Conservation (phyloP, 169 alveolate genomes). For the Neospora caninum region DNA sequence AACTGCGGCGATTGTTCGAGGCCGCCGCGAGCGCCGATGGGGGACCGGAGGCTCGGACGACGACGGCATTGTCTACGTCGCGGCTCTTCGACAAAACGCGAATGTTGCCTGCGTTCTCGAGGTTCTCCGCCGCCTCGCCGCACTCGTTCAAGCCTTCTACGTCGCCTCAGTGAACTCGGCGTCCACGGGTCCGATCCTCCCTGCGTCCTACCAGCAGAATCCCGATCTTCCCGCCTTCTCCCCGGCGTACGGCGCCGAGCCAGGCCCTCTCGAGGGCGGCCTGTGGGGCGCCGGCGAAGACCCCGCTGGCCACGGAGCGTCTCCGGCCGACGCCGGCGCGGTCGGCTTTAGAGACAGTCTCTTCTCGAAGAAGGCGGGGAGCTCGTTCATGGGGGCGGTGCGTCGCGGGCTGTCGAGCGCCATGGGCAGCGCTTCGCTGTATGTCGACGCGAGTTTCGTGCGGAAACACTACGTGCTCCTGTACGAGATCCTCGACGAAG, state of each 20-base stretch:
- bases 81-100: constrained; percentile 22
- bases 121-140: constrained; percentile 16
- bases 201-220: not conserved
- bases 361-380: not conserved
- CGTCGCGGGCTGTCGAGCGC: not conserved
- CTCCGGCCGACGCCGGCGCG: not conserved
- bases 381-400: constrained; percentile 10
- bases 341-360: not conserved
- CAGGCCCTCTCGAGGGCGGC: not conserved
- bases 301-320: not conserved
- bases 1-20: not conserved
- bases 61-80: constrained; percentile 4
- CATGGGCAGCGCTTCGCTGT: not conserved
- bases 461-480: constrained; percentile 68
- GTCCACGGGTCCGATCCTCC: not conserved
- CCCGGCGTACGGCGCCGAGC: not conserved
- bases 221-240: not conserved
- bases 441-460: constrained; percentile 51
- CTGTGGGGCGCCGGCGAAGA: not conserved
- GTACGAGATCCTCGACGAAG: constrained; percentile 76
- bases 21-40: constrained; percentile 3
- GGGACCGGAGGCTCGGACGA: constrained; percentile 4
- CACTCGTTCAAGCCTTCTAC: constrained; percentile 22
- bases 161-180: not conserved
- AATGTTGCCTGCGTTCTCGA: constrained; percentile 36